Percentiles rank a stretch among this genome's conserved stretches.
Evolutionary conservation across 371 early-diverging fungal species (phyloP).

Genomic region (Vairimorpha ceranae): DNA sequence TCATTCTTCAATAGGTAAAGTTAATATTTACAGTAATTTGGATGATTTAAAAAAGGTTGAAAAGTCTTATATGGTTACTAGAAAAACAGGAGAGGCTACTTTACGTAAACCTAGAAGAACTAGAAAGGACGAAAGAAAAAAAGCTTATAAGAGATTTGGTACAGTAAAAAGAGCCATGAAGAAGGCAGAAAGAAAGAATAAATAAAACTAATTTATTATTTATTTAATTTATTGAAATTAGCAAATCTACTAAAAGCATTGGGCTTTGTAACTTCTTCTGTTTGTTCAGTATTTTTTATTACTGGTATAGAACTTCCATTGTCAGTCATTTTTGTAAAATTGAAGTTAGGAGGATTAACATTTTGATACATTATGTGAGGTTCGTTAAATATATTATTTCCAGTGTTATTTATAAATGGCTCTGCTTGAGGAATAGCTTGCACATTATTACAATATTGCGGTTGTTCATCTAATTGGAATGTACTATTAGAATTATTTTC

Average conservation of each 20-base stretch:
- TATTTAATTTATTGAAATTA: constrained; percentile 12
- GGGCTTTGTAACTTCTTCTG: neutral
- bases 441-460: too few relatives aligned
- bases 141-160: constrained; percentile 60
- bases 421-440: too few relatives aligned
- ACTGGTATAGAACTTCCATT: neutral
- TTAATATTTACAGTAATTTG: constrained; percentile 51
- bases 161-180: constrained; percentile 50
- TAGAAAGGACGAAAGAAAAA: constrained; percentile 60
- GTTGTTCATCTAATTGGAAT: too few relatives aligned
- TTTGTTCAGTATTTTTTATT: neutral
- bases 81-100: constrained; percentile 48
- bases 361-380: neutral
- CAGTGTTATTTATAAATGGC: too few relatives aligned
- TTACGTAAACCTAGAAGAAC: constrained; percentile 45
- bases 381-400: too few relatives aligned
- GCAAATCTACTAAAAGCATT: constrained; percentile 34
- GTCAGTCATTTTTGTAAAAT: neutral
- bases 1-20: constrained; percentile 47
- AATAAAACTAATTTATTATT: constrained; percentile 25
- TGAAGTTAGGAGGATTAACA: neutral
- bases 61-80: constrained; percentile 49
- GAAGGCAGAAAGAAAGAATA: constrained; percentile 56
- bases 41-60: constrained; percentile 48
- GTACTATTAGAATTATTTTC: too few relatives aligned